Evolutionary conservation across 2,329 filamentous ascomycete species (phyloP).

Genomic region (Colletotrichum spaethianum): DNA sequence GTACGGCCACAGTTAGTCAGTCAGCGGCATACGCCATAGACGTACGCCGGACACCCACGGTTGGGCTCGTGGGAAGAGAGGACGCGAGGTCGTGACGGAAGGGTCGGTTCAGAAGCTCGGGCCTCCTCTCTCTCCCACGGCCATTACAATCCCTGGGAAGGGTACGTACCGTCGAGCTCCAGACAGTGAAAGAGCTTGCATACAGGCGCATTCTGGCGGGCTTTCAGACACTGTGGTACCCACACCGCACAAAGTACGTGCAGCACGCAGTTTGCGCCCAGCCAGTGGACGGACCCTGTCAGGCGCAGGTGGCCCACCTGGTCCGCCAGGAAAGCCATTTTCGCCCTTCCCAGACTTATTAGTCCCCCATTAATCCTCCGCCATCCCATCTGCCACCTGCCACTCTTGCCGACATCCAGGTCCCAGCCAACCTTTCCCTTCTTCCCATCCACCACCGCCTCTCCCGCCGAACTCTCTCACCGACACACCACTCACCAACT

Average conservation of each 20-base stretch:
- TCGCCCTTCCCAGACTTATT: conserved; percentile 19
- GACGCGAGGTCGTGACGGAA: conserved; percentile 20
- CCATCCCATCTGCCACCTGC: conserved; percentile 38
- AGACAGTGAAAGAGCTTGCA: conserved; percentile 25
- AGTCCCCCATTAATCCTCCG: conserved; percentile 14
- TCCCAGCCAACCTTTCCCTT: conserved; percentile 41
- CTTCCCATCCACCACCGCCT: conserved; percentile 30
- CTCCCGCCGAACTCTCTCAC: conserved; percentile 29
- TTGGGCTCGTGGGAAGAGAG: background rate
- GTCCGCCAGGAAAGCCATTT: conserved; percentile 13
- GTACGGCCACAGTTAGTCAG: background rate
- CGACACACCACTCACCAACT: conserved; percentile 26
- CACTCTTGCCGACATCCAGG: conserved; percentile 39
- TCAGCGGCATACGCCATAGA: background rate
- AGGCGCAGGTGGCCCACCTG: conserved; percentile 14
- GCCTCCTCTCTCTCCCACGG: conserved; percentile 14
- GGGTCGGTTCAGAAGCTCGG: conserved; percentile 35
- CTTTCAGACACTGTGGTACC: conserved; percentile 28
- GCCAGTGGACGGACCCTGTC: conserved; percentile 36
- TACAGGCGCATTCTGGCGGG: background rate
- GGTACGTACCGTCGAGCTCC: conserved; percentile 21
- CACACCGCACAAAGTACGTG: conserved; percentile 20
- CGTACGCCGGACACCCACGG: background rate
- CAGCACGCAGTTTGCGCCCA: conserved; percentile 37
- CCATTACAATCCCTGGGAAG: conserved; percentile 37